Evolutionary conservation across 768 basidiomycete genomes (phyloP), one percentile per base, ranked within the genome.

Genomic region (Psilocybe tampanensis): DNA sequence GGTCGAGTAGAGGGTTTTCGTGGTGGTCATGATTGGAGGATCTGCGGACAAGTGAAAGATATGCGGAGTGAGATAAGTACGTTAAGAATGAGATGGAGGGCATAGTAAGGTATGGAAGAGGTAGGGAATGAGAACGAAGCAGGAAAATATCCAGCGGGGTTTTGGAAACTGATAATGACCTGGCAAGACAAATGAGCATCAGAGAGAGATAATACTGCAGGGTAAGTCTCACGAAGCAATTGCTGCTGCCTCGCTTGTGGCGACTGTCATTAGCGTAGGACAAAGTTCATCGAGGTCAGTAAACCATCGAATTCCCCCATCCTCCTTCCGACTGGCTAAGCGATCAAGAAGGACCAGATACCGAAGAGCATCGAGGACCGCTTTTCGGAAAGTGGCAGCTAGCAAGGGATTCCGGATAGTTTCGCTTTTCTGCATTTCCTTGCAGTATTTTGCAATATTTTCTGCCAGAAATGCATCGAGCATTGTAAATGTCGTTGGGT

Each of bases 301-400:
- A 67, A 93, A 92, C 92, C 92, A 93, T 52, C 84, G 77, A 39
- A 88, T 77, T 1, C 90, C 89, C 34, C 79, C 81, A 45, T 82
- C 81, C 23, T 85, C 82, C 56, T 83, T 82, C 53, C 79, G 75
- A 12, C 76, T 73, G 0, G 91, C 90, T 15, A 93, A 72, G 18
- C 77, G 76, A 63, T 94, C 92, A 11, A 92, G 74, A 72, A 83
- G 80, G 69, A 91, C 88, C 19, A 94, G 77, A 69, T 91, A 89
- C 22, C 74, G 77, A 11, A 93, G 67, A 60, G 88, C 81, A 24
- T 82, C 76, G 44, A 82, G 71, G 6, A 90, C 76, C 19, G 71
- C 65, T 44, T 70, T 71, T 2, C 82, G 82, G 22, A 84, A 67
- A 33, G 69, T 70, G 11, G 82, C 81, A 19, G 84, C 87, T 59